Base-by-base conservation (phyloP, 2,329 filamentous ascomycete species). In the Botryosphaeria dothidea region DNA sequence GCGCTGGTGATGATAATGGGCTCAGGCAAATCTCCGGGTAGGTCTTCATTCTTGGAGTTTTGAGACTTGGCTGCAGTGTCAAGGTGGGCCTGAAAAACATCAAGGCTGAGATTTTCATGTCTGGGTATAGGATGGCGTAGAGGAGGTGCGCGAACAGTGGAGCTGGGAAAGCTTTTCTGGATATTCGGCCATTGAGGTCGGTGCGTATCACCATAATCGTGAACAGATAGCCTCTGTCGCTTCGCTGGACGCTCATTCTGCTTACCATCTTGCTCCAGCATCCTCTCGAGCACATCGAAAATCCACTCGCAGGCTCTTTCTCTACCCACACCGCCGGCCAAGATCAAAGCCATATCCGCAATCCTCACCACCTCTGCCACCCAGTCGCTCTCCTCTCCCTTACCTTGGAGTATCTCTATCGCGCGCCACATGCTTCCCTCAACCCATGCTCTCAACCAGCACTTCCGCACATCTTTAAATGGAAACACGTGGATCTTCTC, bases 311-410 rank as follows among this genome's bases (percentile, higher is more conserved):
- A 64, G 13, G 34, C 29, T 1, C 7, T 3, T 5, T 64, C 61
- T 23, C 61, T 54, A 2, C 61, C 61, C 36, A 64, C 49, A 8
- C 61, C 61, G 5, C 64, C 91, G 0, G 91, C 86, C 62, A 93
- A 85, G 51, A 96, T 92, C 49, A 96, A 77, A 0, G 90, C 89
- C 75, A 88, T 87, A 71, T 97, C 93, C 1, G 98, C 82, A 1
- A 84, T 78, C 62, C 84, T 83, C 36, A 96, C 85, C 1, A 90
- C 81, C 1, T 82, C 75, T 36, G 86, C 82, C 3, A 93, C 73
- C 77, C 82, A 86, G 34, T 78, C 70, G 36, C 70, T 68, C 7
- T 69, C 56, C 19, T 66, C 56, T 41, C 65, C 64, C 3, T 67
- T 63, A 17, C 62, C 48, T 60, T 74, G 68, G 4, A 74, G 64